Conservation (phyloP, 768 basidiomycete genomes). For the Lactarius psammicola region DNA sequence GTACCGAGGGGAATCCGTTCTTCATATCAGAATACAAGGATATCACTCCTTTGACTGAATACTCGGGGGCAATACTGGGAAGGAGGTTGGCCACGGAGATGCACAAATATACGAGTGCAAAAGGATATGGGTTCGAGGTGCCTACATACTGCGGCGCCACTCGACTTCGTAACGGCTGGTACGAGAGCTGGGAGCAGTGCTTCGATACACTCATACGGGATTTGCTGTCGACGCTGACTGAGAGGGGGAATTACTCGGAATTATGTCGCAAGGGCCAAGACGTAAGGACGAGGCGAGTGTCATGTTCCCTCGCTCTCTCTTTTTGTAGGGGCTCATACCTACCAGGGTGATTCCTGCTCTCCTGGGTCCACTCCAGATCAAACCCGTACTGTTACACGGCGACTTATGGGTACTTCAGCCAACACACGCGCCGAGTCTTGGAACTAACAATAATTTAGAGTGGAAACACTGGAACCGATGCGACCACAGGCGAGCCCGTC, state of each 20-base stretch:
- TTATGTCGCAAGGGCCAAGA: slow-evolving; percentile 53
- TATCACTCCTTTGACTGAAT: slow-evolving; percentile 46
- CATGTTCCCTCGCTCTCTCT: not conserved
- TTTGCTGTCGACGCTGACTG: slow-evolving; percentile 48
- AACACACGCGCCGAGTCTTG: not conserved
- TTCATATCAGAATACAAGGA: slow-evolving; percentile 77
- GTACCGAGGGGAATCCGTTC: slow-evolving; percentile 47
- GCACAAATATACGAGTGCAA: slow-evolving; percentile 51
- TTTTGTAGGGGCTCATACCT: not conserved
- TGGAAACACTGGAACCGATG: slow-evolving; percentile 68
- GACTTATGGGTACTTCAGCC: slow-evolving; percentile 67
- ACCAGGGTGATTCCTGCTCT: slow-evolving; percentile 71
- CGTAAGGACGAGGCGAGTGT: slow-evolving; percentile 44
- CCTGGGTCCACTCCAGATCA: slow-evolving; percentile 53
- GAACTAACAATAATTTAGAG: slow-evolving; percentile 44
- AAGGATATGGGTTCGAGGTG: slow-evolving; percentile 67
- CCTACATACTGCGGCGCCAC: slow-evolving; percentile 80
- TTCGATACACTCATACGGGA: slow-evolving; percentile 60
- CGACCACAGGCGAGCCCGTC: slow-evolving; percentile 52
- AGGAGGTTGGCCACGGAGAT: slow-evolving; percentile 64
- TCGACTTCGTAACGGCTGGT: slow-evolving; percentile 70
- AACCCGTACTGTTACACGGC: slow-evolving; percentile 73
- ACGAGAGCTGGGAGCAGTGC: slow-evolving; percentile 66
- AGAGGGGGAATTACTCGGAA: slow-evolving; percentile 42
- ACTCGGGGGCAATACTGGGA: slow-evolving; percentile 52